Conservation (phyloP, 768 basidiomycete genomes). For the Xerocomus brunneocitrinus region DNA sequence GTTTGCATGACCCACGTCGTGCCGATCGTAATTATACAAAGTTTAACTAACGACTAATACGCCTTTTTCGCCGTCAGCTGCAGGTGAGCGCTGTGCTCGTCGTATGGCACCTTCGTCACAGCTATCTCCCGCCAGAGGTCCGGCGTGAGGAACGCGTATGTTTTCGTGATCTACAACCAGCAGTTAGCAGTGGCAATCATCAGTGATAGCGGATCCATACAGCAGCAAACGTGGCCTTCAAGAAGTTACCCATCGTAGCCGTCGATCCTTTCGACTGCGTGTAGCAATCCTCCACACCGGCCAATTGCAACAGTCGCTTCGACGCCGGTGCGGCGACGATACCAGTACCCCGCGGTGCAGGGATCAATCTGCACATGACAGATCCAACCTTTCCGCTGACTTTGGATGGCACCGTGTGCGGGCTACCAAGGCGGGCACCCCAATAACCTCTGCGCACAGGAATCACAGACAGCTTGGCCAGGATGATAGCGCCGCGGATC, state of each 20-base stretch:
- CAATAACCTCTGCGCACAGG: constrained; percentile 99
- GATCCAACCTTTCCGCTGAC: constrained; percentile 98
- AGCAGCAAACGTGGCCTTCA: constrained; percentile 93
- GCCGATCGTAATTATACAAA: neutral
- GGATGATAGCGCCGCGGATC: constrained; percentile 98
- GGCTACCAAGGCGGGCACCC: constrained; percentile 98
- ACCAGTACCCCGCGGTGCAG: constrained; percentile 97
- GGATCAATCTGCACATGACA: constrained; percentile 98
- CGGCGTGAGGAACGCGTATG: constrained; percentile 96
- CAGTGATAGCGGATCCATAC: constrained; percentile 41
- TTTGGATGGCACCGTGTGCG: constrained; percentile 98
- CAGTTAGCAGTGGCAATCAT: neutral
- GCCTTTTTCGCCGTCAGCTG: constrained; percentile 78
- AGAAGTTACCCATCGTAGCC: constrained; percentile 98
- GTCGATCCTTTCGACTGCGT: constrained; percentile 98
- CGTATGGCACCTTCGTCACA: constrained; percentile 84
- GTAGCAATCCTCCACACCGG: constrained; percentile 97
- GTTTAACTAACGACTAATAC: constrained; percentile 36
- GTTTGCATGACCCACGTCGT: neutral
- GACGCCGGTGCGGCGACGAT: constrained; percentile 98
- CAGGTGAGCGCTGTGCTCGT: constrained; percentile 92
- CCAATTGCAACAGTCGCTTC: constrained; percentile 94
- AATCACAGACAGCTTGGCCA: constrained; percentile 96
- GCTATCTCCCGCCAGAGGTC: constrained; percentile 97
- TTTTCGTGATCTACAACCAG: constrained; percentile 80